These are phyloP conservation scores for Ceratobasidium sp. DNA, from an alignment of 1,284 basidiomycete genomes.

Conservation along the genomic window DNA sequence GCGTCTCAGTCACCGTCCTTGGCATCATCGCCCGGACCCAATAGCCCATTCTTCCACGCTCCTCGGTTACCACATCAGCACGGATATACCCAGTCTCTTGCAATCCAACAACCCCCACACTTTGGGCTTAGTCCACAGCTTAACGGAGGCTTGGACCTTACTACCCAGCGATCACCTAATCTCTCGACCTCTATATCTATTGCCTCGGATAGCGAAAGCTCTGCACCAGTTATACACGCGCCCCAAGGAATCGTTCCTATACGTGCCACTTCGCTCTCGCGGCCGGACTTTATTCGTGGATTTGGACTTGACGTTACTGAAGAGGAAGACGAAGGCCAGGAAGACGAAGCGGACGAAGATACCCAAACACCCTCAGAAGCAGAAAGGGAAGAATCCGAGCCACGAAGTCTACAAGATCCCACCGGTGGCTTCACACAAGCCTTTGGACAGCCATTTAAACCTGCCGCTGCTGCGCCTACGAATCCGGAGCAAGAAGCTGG, in stretches of 20 bases:
- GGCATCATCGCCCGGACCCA: slow-evolving; percentile 30
- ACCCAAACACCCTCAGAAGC: slow-evolving; percentile 58
- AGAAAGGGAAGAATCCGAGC: slow-evolving; percentile 54
- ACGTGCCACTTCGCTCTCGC: slow-evolving; percentile 53
- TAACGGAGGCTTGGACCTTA: slow-evolving; percentile 27
- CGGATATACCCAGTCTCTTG: slow-evolving; percentile 40
- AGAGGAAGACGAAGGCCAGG: slow-evolving; percentile 64
- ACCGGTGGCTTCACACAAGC: slow-evolving; percentile 13
- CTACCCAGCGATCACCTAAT: slow-evolving; percentile 58
- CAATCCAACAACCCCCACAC: neutral
- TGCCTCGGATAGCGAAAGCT: slow-evolving; percentile 67
- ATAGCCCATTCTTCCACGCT: slow-evolving; percentile 42
- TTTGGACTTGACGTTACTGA: slow-evolving; percentile 84
- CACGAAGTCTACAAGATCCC: slow-evolving; percentile 49
- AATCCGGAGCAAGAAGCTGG: slow-evolving; percentile 19
- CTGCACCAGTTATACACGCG: slow-evolving; percentile 64
- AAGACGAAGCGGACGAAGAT: slow-evolving; percentile 59
- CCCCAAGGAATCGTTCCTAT: slow-evolving; percentile 73
- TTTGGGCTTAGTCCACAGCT: slow-evolving; percentile 34
- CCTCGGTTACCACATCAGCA: slow-evolving; percentile 40
- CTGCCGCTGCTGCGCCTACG: slow-evolving; percentile 8
- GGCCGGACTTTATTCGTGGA: slow-evolving; percentile 79
- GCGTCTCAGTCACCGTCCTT: slow-evolving; percentile 68
- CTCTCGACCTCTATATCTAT: slow-evolving; percentile 69
- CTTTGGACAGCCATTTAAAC: slow-evolving; percentile 29